Base-by-base conservation (phyloP, 805 yeast species). In the Candida incommunis region DNA sequence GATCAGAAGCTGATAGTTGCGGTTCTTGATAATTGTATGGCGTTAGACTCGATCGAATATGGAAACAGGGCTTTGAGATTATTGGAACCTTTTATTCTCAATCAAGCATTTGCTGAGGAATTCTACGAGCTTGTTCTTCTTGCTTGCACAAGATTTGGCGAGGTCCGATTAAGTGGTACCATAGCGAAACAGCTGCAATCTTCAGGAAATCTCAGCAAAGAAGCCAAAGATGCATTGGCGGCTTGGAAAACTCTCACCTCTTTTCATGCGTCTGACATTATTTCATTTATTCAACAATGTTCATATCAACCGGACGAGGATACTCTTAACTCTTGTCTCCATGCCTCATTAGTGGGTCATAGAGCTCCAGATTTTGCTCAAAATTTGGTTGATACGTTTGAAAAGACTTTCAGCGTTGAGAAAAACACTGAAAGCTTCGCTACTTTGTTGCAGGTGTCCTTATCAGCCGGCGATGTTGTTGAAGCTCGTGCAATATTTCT, bases 401-500 rank as follows among this genome's bases (percentile, higher is more conserved):
- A 58, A n/a, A 43, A 51, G 2, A 54, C 54, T n/a, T 56, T 55
- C 41, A 61, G 52, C 3, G 48, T 70, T 1, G 55, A 55, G 3
- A 54, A 64, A 9, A 66, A 70, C 47, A 64, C 68, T 0, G 59
- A 61, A 15, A 58, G 68, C 7, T 65, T 57, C 43, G 57, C 65
- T 1, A 51, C 61, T 3, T 49, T 70, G 24, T 62, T 72, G 11
- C 54, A 62, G 13, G 51, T 67, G 21, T 58, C 59, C 2, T 48
- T 71, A 9, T 43, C 44, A 5, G 48, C 50, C 2, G 51, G 53
- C 2, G 66, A 62, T 37, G 49, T 55, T 16, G 50, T 50, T 4
- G 52, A 50, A 20, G 69, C 70, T 1, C 54, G 63, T 16, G 45
- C 54, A 16, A 40, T 64, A 4, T 71, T 70, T 52, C 52, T 64